Percentiles rank a stretch among this genome's conserved stretches.
Conservation (phyloP, 805 yeast genomes). For the Sugiyamaella qingdaonensis region DNA sequence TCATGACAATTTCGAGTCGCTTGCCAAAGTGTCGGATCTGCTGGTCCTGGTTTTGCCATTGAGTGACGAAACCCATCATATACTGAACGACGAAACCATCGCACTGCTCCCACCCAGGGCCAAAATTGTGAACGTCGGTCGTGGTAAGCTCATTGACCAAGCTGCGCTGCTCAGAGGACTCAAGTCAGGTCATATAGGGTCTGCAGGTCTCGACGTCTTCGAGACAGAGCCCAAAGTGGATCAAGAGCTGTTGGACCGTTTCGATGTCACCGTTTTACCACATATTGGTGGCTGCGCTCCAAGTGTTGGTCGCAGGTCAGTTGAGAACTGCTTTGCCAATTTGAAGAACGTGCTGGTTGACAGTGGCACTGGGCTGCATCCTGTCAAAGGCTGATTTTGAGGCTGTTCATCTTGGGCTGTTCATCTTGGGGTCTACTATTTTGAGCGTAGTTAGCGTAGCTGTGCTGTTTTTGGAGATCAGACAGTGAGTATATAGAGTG, state of each 20-base stretch:
- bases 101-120: slow-evolving; percentile 48
- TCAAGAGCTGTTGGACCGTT: slow-evolving; percentile 46
- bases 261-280: slow-evolving; percentile 64
- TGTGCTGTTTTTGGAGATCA: neutral
- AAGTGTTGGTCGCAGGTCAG: slow-evolving; percentile 19
- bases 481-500: neutral
- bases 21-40: slow-evolving; percentile 46
- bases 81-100: slow-evolving; percentile 49
- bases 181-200: slow-evolving; percentile 52
- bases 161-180: slow-evolving; percentile 59
- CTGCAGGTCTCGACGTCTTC: slow-evolving; percentile 73
- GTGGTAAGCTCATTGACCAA: slow-evolving; percentile 68
- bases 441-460: too few species aligned
- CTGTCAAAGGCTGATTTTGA: slow-evolving; percentile 12
- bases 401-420: neutral
- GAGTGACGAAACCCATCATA: slow-evolving; percentile 50
- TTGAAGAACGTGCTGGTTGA: slow-evolving; percentile 30
- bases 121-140: slow-evolving; percentile 67
- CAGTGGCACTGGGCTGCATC: slow-evolving; percentile 13
- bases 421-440: too few species aligned
- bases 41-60: slow-evolving; percentile 67
- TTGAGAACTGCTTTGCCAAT: slow-evolving; percentile 56
- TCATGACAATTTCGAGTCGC: slow-evolving; percentile 42
- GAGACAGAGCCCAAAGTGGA: slow-evolving; percentile 58
- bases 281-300: slow-evolving; percentile 66